Base-by-base conservation (phyloP, 1,139 yeast genomes). In the Arxiozyma telluris region DNA sequence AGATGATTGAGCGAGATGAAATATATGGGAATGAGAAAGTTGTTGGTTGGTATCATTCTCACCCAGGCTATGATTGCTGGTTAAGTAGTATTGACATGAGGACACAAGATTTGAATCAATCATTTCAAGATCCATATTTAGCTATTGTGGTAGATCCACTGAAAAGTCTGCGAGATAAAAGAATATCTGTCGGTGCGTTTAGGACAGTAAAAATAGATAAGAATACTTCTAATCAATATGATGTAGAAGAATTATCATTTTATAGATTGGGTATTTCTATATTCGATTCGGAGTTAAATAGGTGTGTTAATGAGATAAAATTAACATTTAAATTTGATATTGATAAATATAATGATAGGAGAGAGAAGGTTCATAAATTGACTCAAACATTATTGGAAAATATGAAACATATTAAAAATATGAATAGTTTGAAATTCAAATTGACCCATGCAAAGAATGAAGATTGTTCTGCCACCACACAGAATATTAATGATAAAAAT, bases 21-120 rank as follows among this genome's bases (percentile, higher is more conserved):
- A 72, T 76, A 1, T 81, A 80, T 9, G 73, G 83, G 27, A 64
- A 72, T 17, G 82, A 76, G 55, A 80, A 87, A 61, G 86, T 93
- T 42, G 89, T 90, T 18, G 97, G 97, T 8, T 87, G 95, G 96
- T 87, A 91, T 70, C 96, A 93, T 70, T 90, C 97, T 2, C 98
- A 93, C 69, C 98, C 98, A 0, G 97, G 97, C 0, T 93, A 90
- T 69, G 98, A 97, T 45, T 87, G 96, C 67, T 87, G 96, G 96
- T 71, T 90, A 46, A 83, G 93, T 58, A 94, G 93, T 20, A 89
- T 90, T 50, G 97, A 90, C 70, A 94, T 90, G 38, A 83, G 87
- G 54, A 90, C 97, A 0, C 96, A 93, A 67, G 75, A 80, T 55
- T 72, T 91, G 68, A 90, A 91, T 65, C 97, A 90, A 69, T 81